Conservation (phyloP, 2,329 filamentous ascomycete species). For the Ceratocystis cubensis region DNA sequence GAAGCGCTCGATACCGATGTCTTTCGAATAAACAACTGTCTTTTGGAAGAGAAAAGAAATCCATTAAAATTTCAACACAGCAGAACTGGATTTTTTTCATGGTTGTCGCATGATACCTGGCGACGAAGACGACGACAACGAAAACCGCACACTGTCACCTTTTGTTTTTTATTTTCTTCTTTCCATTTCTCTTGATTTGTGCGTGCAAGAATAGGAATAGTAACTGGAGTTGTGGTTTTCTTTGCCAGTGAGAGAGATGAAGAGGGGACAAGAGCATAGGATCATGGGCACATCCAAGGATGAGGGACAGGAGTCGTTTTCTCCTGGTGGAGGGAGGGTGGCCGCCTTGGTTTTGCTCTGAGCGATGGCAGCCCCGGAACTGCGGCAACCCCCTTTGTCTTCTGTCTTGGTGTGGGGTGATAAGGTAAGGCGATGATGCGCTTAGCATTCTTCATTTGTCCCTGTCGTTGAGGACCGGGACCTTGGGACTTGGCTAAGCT, state of each 20-base stretch:
- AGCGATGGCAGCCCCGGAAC: too few species aligned
- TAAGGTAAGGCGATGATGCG: too few species aligned
- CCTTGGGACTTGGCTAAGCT: not conserved
- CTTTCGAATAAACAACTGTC: constrained; percentile 7
- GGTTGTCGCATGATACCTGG: not conserved
- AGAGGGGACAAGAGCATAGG: not conserved
- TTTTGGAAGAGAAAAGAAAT: constrained; percentile 12
- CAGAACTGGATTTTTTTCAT: not conserved
- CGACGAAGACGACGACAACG: not conserved
- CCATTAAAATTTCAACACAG: constrained; percentile 10
- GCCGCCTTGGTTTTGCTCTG: too few species aligned
- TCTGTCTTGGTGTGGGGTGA: too few species aligned
- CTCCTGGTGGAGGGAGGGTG: too few species aligned
- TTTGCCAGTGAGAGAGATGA: too few species aligned
- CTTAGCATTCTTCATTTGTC: not conserved
- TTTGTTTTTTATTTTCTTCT: not conserved
- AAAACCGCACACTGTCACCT: not conserved
- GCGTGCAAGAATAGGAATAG: not conserved
- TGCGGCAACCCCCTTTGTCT: not conserved
- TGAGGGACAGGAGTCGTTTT: too few species aligned
- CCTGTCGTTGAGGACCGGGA: not conserved
- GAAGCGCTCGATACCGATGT: not conserved
- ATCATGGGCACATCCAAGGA: not conserved
- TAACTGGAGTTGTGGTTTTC: not conserved
- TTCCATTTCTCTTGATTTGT: not conserved